These are phyloP conservation scores for Protomyces inundatus DNA, from an alignment of 1,139 yeast species.

Conservation along the genomic window DNA sequence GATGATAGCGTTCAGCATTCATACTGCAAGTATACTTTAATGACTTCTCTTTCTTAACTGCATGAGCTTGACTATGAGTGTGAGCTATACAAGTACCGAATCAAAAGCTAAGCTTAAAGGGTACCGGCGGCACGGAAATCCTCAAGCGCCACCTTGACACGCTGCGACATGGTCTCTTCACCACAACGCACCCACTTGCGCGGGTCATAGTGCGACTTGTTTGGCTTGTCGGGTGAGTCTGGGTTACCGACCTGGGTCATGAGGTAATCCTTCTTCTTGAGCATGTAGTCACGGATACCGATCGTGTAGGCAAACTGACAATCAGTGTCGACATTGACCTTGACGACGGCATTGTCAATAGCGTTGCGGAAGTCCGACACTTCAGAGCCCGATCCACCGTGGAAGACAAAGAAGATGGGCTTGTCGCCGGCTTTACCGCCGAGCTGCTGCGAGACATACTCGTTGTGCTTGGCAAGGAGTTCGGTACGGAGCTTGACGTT, in stretches of 20 bases:
- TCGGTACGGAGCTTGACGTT: slow-evolving; percentile 91
- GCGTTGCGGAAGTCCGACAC: slow-evolving; percentile 88
- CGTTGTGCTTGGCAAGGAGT: slow-evolving; percentile 93
- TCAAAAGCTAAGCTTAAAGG: slow-evolving; percentile 28
- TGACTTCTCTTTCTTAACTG: too few species aligned
- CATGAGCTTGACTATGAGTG: not conserved
- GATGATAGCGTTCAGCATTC: too few species aligned
- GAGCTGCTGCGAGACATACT: slow-evolving; percentile 60
- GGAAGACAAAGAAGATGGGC: slow-evolving; percentile 98
- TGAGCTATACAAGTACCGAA: not conserved
- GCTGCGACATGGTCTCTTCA: slow-evolving; percentile 93
- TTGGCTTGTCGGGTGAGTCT: slow-evolving; percentile 97
- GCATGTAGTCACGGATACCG: slow-evolving; percentile 96
- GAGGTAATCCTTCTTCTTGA: slow-evolving; percentile 92
- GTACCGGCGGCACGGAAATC: slow-evolving; percentile 56
- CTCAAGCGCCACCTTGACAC: slow-evolving; percentile 77
- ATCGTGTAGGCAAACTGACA: slow-evolving; percentile 93
- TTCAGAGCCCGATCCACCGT: slow-evolving; percentile 99
- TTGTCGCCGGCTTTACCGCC: slow-evolving; percentile 48
- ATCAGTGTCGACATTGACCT: slow-evolving; percentile 98
- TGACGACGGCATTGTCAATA: slow-evolving; percentile 89
- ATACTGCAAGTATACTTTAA: too few species aligned
- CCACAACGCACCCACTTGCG: slow-evolving; percentile 99
- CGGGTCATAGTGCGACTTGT: slow-evolving; percentile 72
- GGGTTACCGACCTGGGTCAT: slow-evolving; percentile 94